Percentiles rank a stretch among this genome's conserved stretches.
phyloP scores from a whole-genome alignment of 2,329 filamentous ascomycete genomes.

The Penicillium italicum region DNA sequence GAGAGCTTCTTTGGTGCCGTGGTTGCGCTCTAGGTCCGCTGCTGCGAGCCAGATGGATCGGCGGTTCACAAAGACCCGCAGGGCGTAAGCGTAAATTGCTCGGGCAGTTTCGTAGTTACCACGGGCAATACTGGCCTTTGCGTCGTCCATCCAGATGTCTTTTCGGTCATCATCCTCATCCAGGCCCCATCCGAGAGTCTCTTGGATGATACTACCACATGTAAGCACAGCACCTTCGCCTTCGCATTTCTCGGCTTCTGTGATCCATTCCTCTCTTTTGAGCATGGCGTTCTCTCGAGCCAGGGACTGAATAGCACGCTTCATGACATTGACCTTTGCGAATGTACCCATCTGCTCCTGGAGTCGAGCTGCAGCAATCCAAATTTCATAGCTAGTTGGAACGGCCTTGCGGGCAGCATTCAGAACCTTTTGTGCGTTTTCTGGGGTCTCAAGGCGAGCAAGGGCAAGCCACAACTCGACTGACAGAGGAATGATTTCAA shows the following conservation, averaged over 20 bases:
- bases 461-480: constrained; percentile 94
- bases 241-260: constrained; percentile 90
- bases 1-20: constrained; percentile 77
- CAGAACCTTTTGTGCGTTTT: constrained; percentile 90
- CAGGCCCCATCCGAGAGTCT: constrained; percentile 87
- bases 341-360: constrained; percentile 85
- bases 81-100: constrained; percentile 87
- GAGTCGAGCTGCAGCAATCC: constrained; percentile 88
- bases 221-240: constrained; percentile 84
- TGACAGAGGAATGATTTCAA: constrained; percentile 88
- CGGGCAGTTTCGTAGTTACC: constrained; percentile 86
- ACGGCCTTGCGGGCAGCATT: constrained; percentile 93
- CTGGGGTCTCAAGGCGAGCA: constrained; percentile 80
- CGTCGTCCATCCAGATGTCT: constrained; percentile 94
- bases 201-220: constrained; percentile 82
- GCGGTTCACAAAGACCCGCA: constrained; percentile 85
- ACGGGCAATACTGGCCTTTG: constrained; percentile 72
- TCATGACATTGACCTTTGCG: constrained; percentile 85
- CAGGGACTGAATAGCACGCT: constrained; percentile 82
- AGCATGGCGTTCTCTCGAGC: constrained; percentile 93
- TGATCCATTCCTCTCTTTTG: constrained; percentile 95
- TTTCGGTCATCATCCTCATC: constrained; percentile 97
- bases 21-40: constrained; percentile 84
- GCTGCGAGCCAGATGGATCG: constrained; percentile 86
- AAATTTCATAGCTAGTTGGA: constrained; percentile 90